Evolutionary conservation across 2,329 filamentous ascomycete genomes (phyloP).

Genomic region (Neobulgaria alba): DNA sequence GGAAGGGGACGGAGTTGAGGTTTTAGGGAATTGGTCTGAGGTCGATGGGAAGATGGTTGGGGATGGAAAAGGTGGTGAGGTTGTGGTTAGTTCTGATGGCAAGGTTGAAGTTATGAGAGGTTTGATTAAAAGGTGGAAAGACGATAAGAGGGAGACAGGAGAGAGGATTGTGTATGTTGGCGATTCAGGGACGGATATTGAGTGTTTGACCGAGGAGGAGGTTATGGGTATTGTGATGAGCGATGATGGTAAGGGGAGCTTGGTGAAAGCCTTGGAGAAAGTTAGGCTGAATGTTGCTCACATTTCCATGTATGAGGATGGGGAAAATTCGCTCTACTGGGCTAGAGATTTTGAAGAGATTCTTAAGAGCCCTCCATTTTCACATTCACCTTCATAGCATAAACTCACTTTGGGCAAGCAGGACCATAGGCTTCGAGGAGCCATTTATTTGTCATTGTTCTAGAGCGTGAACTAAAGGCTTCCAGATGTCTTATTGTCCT

Average conservation of each 20-base stretch:
- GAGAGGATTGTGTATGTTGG: constrained; percentile 22
- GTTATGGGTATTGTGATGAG: constrained; percentile 20
- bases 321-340: constrained; percentile 13
- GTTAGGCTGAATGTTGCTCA: constrained; percentile 12
- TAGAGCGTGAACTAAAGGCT: no score
- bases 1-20: constrained; percentile 10
- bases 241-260: constrained; percentile 10
- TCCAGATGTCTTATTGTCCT: no score
- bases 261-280: constrained; percentile 15
- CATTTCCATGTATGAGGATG: constrained; percentile 10
- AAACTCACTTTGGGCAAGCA: no score
- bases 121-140: constrained; percentile 9
- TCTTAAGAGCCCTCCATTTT: constrained; percentile 13
- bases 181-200: constrained; percentile 26
- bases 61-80: not conserved
- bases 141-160: not conserved
- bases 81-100: constrained; percentile 19
- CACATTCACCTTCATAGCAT: no score
- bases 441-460: no score
- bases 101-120: constrained; percentile 19
- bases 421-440: no score
- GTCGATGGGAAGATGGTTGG: constrained; percentile 15
- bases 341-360: constrained; percentile 21
- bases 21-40: constrained; percentile 17
- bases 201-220: constrained; percentile 20